Conservation (phyloP, 805 yeast genomes). For the Nakazawaea wickerhamii region DNA sequence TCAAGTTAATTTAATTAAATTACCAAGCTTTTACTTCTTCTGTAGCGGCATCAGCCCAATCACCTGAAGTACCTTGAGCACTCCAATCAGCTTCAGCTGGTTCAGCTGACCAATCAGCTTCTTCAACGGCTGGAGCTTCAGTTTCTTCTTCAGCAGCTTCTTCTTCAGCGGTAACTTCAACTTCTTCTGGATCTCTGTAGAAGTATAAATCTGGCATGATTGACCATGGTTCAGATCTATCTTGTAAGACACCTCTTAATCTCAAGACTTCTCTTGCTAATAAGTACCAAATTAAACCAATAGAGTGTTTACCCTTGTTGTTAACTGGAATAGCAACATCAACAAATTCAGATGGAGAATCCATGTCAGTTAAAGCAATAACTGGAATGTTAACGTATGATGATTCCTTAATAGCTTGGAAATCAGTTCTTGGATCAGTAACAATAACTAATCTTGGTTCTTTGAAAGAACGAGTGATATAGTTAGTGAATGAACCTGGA, state of each 20-base stretch:
- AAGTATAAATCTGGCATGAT: slow-evolving; percentile 99
- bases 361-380: slow-evolving; percentile 97
- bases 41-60: slow-evolving; percentile 53
- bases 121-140: slow-evolving; percentile 59
- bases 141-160: slow-evolving; percentile 63
- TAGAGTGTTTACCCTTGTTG: slow-evolving; percentile 99
- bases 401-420: slow-evolving; percentile 99
- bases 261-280: slow-evolving; percentile 98
- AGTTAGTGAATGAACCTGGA: slow-evolving; percentile 99
- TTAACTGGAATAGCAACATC: slow-evolving; percentile 99
- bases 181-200: slow-evolving; percentile 99
- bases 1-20: neutral
- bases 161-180: slow-evolving; percentile 66
- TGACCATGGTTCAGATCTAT: slow-evolving; percentile 96
- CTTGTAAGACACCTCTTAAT: slow-evolving; percentile 95
- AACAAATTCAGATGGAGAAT: slow-evolving; percentile 97
- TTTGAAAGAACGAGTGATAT: slow-evolving; percentile 99
- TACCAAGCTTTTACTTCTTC: slow-evolving; percentile 36
- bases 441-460: slow-evolving; percentile 99
- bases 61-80: slow-evolving; percentile 44
- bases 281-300: slow-evolving; percentile 99
- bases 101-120: slow-evolving; percentile 39
- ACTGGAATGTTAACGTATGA: slow-evolving; percentile 99
- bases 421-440: slow-evolving; percentile 99
- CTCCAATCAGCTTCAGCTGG: slow-evolving; percentile 74